A percentile compares a stretch with the other conserved stretches of the same genome.
Conservation (phyloP, 2,329 filamentous ascomycete genomes). For the Pleurostoma richardsiae region DNA sequence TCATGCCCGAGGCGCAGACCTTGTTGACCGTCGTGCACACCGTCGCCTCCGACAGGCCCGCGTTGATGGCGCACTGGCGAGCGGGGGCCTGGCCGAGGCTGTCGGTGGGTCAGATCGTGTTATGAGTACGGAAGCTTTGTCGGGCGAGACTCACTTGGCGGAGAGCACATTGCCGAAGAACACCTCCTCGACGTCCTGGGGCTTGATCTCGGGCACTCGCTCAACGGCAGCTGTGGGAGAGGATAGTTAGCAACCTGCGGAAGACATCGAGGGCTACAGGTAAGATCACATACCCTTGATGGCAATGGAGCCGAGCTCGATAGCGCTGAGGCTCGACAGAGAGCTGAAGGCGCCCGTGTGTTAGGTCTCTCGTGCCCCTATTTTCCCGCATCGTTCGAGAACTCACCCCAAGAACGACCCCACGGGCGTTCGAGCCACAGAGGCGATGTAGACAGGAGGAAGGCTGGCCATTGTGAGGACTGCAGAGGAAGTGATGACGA, state of each 20-base stretch:
- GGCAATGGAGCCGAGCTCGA: slow-evolving; percentile 81
- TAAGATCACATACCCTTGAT: slow-evolving; percentile 68
- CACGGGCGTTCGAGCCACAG: slow-evolving; percentile 82
- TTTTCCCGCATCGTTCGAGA: not conserved
- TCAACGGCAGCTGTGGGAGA: slow-evolving; percentile 63
- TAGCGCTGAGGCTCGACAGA: slow-evolving; percentile 79
- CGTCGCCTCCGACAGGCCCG: slow-evolving; percentile 74
- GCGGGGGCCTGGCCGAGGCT: slow-evolving; percentile 96
- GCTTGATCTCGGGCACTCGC: slow-evolving; percentile 79
- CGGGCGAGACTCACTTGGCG: slow-evolving; percentile 63
- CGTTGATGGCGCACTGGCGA: slow-evolving; percentile 86
- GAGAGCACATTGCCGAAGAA: slow-evolving; percentile 98
- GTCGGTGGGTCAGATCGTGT: slow-evolving; percentile 10
- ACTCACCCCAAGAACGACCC: slow-evolving; percentile 90
- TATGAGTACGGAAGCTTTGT: slow-evolving; percentile 7
- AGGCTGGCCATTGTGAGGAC: slow-evolving; percentile 68
- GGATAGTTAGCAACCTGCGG: slow-evolving; percentile 5
- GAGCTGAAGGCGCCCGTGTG: slow-evolving; percentile 53
- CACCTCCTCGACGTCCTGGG: slow-evolving; percentile 89
- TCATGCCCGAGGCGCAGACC: slow-evolving; percentile 92
- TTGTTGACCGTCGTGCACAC: slow-evolving; percentile 97
- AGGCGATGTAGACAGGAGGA: slow-evolving; percentile 93
- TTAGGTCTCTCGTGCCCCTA: not conserved
- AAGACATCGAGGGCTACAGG: not conserved
- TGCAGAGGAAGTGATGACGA: not conserved